Conservation (phyloP, 371 early-diverging fungal genomes). For the Mucor racemosus region DNA sequence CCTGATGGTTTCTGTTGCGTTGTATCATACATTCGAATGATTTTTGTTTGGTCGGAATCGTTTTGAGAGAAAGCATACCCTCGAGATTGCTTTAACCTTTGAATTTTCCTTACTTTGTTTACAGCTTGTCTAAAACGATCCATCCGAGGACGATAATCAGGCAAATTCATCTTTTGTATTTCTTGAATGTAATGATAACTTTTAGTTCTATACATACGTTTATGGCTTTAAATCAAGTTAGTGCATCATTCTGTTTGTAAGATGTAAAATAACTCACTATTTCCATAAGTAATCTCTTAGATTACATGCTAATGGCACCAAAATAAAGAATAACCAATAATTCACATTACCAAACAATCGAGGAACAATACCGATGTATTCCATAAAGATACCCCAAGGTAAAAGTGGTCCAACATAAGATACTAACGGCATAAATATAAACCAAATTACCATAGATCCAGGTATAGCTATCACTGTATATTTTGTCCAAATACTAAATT, state of each 20-base stretch:
- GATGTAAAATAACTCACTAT: conserved; percentile 59
- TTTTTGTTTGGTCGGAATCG: conserved; percentile 90
- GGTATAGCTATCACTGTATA: conserved; percentile 77
- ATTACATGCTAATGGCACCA: conserved; percentile 77
- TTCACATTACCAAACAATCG: conserved; percentile 65
- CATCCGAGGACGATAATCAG: conserved; percentile 95
- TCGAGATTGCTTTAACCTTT: conserved; percentile 88
- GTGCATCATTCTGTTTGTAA: neutral
- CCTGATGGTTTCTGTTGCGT: conserved; percentile 88
- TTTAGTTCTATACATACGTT: conserved; percentile 43
- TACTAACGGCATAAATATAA: conserved; percentile 81
- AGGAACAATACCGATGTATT: conserved; percentile 74
- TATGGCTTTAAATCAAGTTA: conserved; percentile 19
- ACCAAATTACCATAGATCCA: conserved; percentile 83
- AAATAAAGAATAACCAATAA: conserved; percentile 82
- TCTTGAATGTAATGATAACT: conserved; percentile 96
- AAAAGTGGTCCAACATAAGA: conserved; percentile 69
- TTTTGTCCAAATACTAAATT: conserved; percentile 72
- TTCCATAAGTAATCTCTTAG: conserved; percentile 88
- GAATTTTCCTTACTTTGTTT: conserved; percentile 92
- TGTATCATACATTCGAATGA: conserved; percentile 96
- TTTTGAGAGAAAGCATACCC: conserved; percentile 98
- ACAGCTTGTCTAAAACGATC: conserved; percentile 96
- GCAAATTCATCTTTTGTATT: conserved; percentile 96
- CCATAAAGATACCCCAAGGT: conserved; percentile 62